Percentiles rank a stretch among this genome's conserved stretches.
Conservation (phyloP, 2,329 filamentous ascomycete genomes). For the Trichoderma sp. region DNA sequence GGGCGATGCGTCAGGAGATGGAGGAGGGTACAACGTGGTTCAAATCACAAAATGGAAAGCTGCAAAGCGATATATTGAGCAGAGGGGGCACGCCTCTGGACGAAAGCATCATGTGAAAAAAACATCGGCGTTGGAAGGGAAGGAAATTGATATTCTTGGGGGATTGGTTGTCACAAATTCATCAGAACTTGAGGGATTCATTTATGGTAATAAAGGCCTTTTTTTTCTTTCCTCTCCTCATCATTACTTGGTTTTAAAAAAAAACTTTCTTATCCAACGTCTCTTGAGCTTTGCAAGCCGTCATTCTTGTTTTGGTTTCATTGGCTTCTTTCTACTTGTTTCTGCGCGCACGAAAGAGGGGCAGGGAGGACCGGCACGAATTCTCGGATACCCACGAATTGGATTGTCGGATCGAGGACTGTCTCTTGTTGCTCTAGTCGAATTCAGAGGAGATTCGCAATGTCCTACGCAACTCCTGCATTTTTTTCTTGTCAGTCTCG, state of each 20-base stretch:
- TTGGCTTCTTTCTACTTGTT: neutral
- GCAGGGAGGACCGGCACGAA: neutral
- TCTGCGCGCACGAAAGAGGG: neutral
- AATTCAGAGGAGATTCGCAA: neutral
- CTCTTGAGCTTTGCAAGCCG: neutral
- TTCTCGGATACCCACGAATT: neutral
- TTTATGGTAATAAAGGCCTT: slow-evolving; percentile 20
- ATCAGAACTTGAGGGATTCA: neutral
- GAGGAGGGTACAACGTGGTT: slow-evolving; percentile 49
- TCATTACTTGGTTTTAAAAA: slow-evolving; percentile 5
- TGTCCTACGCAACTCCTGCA: neutral
- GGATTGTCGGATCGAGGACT: neutral
- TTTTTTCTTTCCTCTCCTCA: slow-evolving; percentile 19
- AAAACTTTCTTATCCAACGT: neutral
- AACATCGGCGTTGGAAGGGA: neutral
- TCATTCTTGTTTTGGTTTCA: neutral
- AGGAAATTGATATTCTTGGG: neutral
- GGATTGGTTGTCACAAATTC: neutral
- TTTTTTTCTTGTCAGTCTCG: neutral
- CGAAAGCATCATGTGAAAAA: slow-evolving; percentile 31
- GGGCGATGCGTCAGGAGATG: slow-evolving; percentile 43
- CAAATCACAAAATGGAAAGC: slow-evolving; percentile 43
- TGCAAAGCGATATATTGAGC: slow-evolving; percentile 39
- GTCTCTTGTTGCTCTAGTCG: neutral
- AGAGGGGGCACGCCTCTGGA: slow-evolving; percentile 38